A percentile compares a stretch with the other conserved stretches of the same genome.
These are phyloP conservation scores for Euryodendron excelsum DNA, from an alignment of 148 eudicot genomes.

Conservation along the genomic window DNA sequence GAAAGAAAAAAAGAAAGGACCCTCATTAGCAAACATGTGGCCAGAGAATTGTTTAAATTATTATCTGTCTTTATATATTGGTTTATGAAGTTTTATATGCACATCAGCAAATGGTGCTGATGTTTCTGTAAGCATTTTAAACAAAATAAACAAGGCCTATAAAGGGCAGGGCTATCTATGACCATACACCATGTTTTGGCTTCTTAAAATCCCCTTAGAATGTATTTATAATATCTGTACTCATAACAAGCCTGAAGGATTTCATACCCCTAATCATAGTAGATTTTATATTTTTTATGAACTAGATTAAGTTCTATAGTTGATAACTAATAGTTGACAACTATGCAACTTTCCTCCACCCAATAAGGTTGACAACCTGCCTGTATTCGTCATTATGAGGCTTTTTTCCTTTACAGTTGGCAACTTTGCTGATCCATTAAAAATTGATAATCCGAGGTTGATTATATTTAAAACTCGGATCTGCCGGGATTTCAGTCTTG, in stretches of 20 bases:
- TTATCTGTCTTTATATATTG: not conserved
- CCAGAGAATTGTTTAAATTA: not conserved
- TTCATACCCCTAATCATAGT: too few relatives aligned
- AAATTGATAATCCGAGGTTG: not conserved
- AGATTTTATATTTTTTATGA: too few relatives aligned
- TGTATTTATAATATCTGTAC: too few relatives aligned
- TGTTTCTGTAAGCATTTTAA: too few relatives aligned
- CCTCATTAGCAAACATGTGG: not conserved
- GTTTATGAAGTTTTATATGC: not conserved
- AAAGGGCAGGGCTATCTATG: too few relatives aligned
- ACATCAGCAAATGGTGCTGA: not conserved
- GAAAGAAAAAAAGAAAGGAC: not conserved
- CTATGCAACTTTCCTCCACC: not conserved
- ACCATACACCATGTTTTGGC: too few relatives aligned
- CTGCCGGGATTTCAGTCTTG: not conserved
- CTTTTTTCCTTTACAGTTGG: slow-evolving; percentile 6
- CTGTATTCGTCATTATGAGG: not conserved
- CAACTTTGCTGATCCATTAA: not conserved
- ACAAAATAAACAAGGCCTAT: too few relatives aligned
- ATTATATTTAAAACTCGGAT: not conserved
- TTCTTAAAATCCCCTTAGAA: too few relatives aligned
- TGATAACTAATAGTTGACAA: too few relatives aligned
- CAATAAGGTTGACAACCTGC: not conserved
- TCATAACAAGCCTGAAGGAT: too few relatives aligned
- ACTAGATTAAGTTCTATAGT: too few relatives aligned